Evolutionary conservation across 2,329 filamentous ascomycete species (phyloP), one percentile per base, ranked within the genome.

Genomic region (Myrmaecium sp.): DNA sequence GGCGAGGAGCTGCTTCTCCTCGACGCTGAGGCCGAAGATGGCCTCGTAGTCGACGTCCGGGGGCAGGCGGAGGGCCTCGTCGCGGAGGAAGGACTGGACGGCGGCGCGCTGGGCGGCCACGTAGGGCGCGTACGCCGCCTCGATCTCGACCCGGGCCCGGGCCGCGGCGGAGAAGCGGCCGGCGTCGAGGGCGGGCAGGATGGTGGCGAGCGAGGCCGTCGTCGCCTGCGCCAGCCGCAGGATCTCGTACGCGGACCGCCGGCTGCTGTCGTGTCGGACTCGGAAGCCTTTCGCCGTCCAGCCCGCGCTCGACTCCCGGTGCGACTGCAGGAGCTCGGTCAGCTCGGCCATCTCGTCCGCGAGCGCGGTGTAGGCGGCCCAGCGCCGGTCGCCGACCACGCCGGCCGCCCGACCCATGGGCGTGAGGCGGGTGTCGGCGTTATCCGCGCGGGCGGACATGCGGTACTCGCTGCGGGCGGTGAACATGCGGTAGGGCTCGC

Each of bases 401-500:
- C 86, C 84, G 40, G 74, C 79, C 9, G 63, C 57, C 30, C 75
- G 72, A 6, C 82, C 89, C 47, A 75, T 74, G 16, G 66, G 62
- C 0, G 89, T 95, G 16, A 98, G 69, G 3, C 89, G 74, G 4
- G 76, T 52, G 52, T 98, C 89, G 18, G 89, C 89, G 46, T 98
- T 98, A 57, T 98, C 89, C 23, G 89, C 76, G 34, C 89, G 76
- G 3, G 82, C 72, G 22, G 76, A 81, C 66, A 98, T 84, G 34
- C 89, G 79, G 53, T 91, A 98, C 56, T 98, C 89, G 55, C 79
- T 92, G 36, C 89, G 73, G 5, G 80, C 79, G 2, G 89, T 98
- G 58, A 98, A 98, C 84, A 98, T 95, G 38, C 89, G 73, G 54
- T 98, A 98, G 1, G 89, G 89, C 47, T 98, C 89, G 3, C 79